Evolutionary conservation across 192 early-diverging fungal species (phyloP), one percentile per base, ranked within the genome.

Genomic region (Coemansia guatemalensis): DNA sequence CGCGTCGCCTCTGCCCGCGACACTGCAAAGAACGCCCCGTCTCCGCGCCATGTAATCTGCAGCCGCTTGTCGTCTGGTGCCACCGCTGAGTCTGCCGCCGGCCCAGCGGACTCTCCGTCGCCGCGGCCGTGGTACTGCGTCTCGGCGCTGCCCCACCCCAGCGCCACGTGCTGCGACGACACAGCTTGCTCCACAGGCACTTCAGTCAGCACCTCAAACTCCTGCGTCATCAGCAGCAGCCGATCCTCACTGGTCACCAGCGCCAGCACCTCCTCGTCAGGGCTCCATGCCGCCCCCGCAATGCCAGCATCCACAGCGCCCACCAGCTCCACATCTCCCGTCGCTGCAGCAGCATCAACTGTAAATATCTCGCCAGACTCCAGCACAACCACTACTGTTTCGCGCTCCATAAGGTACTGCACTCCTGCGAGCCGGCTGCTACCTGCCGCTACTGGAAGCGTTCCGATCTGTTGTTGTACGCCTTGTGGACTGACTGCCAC

Each of bases 81-180:
- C 0, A 61, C 60, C 55, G 74, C 76, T 6, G 66, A 61, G 57
- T 81, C 85, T 66, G 73, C 69, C 59, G 82, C 74, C 2, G 90
- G 88, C 20, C 4, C 21, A 26, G 33, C 29, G 41, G 5, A 4
- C 29, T 41, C 25, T 30, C 18, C 53, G 21, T 24, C 94, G 52
- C 82, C 89, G 20, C 88, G 86, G 50, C 97, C 97, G 67, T 97
- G 95, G 71, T 97, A 99, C 68, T 99, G 97, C 11, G 97, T 99
- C 71, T 96, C 95, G 56, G 92, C 93, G 47, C 85, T 88, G 64
- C 97, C 97, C 97, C 97, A 99, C 41, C 97, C 97, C n/a, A 99
- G 84, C 22, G 82, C 86, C 11, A 95, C 89, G 85, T 20, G 58
- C 79, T 75, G 86, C 92, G 77, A 93, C 88, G 9, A 88, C 92